Conservation (phyloP, 2,329 filamentous ascomycete species). For the Fusarium buxicola region DNA sequence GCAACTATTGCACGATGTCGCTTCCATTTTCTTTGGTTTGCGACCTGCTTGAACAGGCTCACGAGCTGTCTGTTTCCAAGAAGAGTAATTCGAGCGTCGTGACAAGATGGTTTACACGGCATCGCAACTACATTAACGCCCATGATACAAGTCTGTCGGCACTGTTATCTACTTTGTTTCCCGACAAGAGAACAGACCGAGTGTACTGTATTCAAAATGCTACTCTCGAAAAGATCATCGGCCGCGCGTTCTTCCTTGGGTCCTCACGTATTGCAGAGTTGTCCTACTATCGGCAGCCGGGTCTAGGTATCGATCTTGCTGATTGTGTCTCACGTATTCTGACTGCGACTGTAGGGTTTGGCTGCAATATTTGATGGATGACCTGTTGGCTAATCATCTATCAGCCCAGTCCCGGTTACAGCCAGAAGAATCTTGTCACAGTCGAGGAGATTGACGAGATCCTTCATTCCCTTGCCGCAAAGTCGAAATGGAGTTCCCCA, state of each 20-base stretch:
- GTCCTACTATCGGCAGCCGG: constrained; percentile 68
- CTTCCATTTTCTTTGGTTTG: constrained; percentile 78
- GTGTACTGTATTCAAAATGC: constrained; percentile 77
- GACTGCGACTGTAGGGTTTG: constrained; percentile 63
- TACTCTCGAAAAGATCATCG: constrained; percentile 74
- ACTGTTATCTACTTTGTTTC: constrained; percentile 80
- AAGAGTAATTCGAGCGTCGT: constrained; percentile 56
- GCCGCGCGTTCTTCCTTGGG: constrained; percentile 73
- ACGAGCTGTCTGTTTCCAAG: constrained; percentile 55
- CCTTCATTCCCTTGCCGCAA: constrained; percentile 74
- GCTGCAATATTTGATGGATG: background rate
- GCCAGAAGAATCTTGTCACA: constrained; percentile 60
- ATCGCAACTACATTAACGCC: constrained; percentile 69
- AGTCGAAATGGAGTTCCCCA: constrained; percentile 77
- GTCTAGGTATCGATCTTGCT: constrained; percentile 73
- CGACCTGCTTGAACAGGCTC: constrained; percentile 76
- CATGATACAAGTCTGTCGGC: constrained; percentile 69
- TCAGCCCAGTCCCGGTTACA: constrained; percentile 58
- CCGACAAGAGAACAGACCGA: constrained; percentile 79
- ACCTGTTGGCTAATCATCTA: background rate
- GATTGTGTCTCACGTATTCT: constrained; percentile 77
- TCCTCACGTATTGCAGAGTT: constrained; percentile 71
- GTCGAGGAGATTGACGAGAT: constrained; percentile 78
- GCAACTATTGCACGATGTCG: constrained; percentile 61
- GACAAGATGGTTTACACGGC: constrained; percentile 74